phyloP scores from a whole-genome alignment of 164 flowering plant species.

The Aristolochia fimbriata region DNA sequence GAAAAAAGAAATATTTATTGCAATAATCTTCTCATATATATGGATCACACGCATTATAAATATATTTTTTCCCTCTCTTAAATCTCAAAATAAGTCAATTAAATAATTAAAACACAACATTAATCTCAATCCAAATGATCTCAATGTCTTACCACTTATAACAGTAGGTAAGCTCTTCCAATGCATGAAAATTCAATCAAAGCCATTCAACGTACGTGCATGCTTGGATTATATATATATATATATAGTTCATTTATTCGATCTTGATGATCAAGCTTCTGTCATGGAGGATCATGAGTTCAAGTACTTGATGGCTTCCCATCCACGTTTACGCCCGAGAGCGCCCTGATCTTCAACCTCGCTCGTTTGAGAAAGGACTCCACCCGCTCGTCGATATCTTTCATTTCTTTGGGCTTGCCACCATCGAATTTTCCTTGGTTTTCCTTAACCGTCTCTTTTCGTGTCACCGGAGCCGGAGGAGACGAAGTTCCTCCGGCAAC shows the following conservation, averaged over 20 bases:
- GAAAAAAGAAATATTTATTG: too few relatives aligned
- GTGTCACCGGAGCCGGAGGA: neutral
- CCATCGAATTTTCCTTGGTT: too few relatives aligned
- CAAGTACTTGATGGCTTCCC: neutral
- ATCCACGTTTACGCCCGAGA: neutral
- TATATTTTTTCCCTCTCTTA: neutral
- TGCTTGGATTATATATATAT: too few relatives aligned
- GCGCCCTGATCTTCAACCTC: neutral
- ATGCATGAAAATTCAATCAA: neutral
- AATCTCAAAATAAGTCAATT: neutral
- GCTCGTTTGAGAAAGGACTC: neutral
- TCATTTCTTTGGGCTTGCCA: neutral
- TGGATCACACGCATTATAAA: neutral
- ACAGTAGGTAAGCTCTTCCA: too few relatives aligned
- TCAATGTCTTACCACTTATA: neutral
- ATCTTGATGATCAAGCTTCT: too few relatives aligned
- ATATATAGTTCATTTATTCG: too few relatives aligned
- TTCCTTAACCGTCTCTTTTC: neutral
- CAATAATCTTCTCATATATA: neutral
- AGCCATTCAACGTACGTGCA: neutral
- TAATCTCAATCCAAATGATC: neutral
- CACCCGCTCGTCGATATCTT: slow-evolving; percentile 3
- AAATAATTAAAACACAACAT: neutral
- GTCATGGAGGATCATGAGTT: too few relatives aligned
- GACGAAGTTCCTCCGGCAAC: neutral